These are phyloP conservation scores for Cryptosporidium felis DNA, from an alignment of 169 alveolate species.

Conservation along the genomic window DNA sequence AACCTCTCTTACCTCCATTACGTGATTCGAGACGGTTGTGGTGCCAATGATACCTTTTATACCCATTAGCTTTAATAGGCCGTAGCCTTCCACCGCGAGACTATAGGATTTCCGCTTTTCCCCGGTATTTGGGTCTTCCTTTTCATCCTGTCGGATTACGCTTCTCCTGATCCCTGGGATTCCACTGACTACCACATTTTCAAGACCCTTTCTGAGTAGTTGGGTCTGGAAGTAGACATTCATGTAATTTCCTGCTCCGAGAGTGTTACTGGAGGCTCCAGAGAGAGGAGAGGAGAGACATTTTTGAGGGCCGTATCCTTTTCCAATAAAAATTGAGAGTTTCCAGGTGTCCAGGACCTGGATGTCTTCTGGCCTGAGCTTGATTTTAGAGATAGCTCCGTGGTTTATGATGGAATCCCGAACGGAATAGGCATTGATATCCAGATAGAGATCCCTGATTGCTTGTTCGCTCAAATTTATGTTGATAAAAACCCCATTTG, in stretches of 20 bases:
- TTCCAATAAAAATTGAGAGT: constrained; percentile 72
- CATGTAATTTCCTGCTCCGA: constrained; percentile 78
- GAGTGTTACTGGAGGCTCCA: not conserved
- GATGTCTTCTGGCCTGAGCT: constrained; percentile 79
- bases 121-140: constrained; percentile 24
- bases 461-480: constrained; percentile 86
- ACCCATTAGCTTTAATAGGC: constrained; percentile 90
- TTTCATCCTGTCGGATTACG: constrained; percentile 75
- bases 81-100: constrained; percentile 93
- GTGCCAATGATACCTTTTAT: constrained; percentile 90
- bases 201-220: constrained; percentile 74
- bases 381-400: constrained; percentile 84
- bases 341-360: constrained; percentile 67
- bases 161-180: constrained; percentile 78
- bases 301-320: not conserved
- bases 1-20: constrained; percentile 90
- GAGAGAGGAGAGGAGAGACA: not conserved
- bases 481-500: constrained; percentile 88
- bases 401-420: constrained; percentile 82
- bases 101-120: constrained; percentile 71
- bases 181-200: constrained; percentile 75
- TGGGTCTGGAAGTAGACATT: constrained; percentile 81
- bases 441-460: constrained; percentile 84
- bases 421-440: constrained; percentile 85
- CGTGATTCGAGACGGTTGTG: constrained; percentile 91